These are phyloP conservation scores for Pseudotulostoma volvatum DNA, from an alignment of 495 filamentous ascomycete species.

Conservation along the genomic window DNA sequence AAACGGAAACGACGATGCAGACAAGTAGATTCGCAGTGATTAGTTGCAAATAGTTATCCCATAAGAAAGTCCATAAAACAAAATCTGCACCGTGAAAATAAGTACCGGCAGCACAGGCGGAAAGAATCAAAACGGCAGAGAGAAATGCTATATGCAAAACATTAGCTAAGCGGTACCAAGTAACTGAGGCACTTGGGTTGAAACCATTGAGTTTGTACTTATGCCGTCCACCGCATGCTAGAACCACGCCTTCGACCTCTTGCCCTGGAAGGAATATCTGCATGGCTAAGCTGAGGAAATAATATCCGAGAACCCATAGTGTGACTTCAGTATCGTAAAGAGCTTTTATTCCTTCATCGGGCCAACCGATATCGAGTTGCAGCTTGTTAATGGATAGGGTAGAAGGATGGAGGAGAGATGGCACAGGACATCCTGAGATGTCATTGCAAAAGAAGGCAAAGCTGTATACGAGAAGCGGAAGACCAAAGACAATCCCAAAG, in stretches of 20 bases:
- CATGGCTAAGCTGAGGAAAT: slow-evolving; percentile 55
- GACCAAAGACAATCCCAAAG: slow-evolving; percentile 53
- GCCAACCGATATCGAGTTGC: slow-evolving; percentile 69
- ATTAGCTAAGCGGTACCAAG: slow-evolving; percentile 7
- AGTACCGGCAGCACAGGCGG: slow-evolving; percentile 54
- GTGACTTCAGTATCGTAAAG: slow-evolving; percentile 42
- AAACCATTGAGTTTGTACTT: slow-evolving; percentile 85
- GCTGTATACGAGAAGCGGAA: slow-evolving; percentile 58
- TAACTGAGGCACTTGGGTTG: slow-evolving; percentile 8
- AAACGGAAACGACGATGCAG: slow-evolving; percentile 47
- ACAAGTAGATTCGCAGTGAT: slow-evolving; percentile 72
- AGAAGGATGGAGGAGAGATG: slow-evolving; percentile 63
- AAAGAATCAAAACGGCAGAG: slow-evolving; percentile 54
- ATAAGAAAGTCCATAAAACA: slow-evolving; percentile 79
- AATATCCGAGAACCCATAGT: slow-evolving; percentile 58
- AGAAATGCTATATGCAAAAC: slow-evolving; percentile 43
- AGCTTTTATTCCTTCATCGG: slow-evolving; percentile 45
- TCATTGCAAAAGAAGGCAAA: slow-evolving; percentile 85
- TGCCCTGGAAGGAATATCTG: slow-evolving; percentile 66
- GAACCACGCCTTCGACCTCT: slow-evolving; percentile 48
- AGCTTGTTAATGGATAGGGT: slow-evolving; percentile 52
- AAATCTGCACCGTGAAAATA: slow-evolving; percentile 64
- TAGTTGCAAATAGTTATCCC: slow-evolving; percentile 75
- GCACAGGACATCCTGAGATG: slow-evolving; percentile 74
- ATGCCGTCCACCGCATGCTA: slow-evolving; percentile 54